phyloP scores from a whole-genome alignment of 1,284 basidiomycete genomes.

The Leccinum huronense region DNA sequence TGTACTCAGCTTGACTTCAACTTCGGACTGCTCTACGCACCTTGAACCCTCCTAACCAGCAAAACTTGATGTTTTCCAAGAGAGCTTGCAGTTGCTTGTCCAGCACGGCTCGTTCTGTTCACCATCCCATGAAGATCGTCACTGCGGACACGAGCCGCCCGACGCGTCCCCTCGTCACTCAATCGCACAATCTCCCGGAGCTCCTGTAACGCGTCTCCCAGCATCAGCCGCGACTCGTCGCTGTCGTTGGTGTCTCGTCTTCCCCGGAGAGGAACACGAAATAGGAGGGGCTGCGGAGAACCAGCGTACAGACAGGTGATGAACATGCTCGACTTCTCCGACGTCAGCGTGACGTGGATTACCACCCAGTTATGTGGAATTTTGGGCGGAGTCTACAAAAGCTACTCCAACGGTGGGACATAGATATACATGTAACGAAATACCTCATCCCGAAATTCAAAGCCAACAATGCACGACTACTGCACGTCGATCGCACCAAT shows the following conservation, averaged over 20 bases:
- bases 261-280: constrained; percentile 86
- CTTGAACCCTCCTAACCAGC: constrained; percentile 98
- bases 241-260: constrained; percentile 75
- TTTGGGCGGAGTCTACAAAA: constrained; percentile 30
- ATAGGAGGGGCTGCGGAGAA: constrained; percentile 65
- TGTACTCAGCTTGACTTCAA: constrained; percentile 51
- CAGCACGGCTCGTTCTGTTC: constrained; percentile 74
- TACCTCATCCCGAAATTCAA: no score
- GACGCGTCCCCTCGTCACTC: constrained; percentile 77
- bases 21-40: constrained; percentile 42
- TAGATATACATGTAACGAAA: no score
- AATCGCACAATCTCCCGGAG: constrained; percentile 74
- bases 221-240: constrained; percentile 67
- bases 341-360: constrained; percentile 79
- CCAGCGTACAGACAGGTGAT: constrained; percentile 73
- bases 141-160: constrained; percentile 67
- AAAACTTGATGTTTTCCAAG: constrained; percentile 86
- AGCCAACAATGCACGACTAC: no score
- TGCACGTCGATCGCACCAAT: no score
- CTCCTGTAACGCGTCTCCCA: constrained; percentile 73
- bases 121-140: constrained; percentile 78
- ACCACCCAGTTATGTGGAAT: constrained; percentile 85
- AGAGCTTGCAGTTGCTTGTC: constrained; percentile 78
- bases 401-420: neutral
- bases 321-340: constrained; percentile 82